Evolutionary conservation across 2,329 filamentous ascomycete species (phyloP).

Genomic region (Plenodomus lindquistii): DNA sequence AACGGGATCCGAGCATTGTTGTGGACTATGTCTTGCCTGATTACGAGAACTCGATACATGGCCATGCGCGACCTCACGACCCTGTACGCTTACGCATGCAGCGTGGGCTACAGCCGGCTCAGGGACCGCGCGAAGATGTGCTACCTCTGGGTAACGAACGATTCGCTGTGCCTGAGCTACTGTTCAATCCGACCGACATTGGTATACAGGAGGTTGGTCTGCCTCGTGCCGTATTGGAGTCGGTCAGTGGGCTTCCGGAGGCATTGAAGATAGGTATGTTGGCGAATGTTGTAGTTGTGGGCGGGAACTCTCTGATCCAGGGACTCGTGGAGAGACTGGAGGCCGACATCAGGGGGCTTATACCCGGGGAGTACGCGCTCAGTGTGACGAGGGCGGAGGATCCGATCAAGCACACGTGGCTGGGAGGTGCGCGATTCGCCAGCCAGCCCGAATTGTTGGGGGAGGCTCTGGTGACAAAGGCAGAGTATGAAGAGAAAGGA

Average conservation of each 20-base stretch:
- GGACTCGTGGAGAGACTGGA: constrained; percentile 81
- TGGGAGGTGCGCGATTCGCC: constrained; percentile 79
- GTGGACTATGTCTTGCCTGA: constrained; percentile 94
- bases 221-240: constrained; percentile 80
- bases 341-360: constrained; percentile 67
- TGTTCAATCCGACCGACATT: constrained; percentile 86
- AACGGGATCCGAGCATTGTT: constrained; percentile 62
- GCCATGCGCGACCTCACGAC: constrained; percentile 78
- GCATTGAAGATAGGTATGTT: constrained; percentile 82
- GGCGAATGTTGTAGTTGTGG: constrained; percentile 86
- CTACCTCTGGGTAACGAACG: constrained; percentile 89
- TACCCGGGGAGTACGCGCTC: constrained; percentile 37
- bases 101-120: constrained; percentile 53
- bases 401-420: constrained; percentile 81
- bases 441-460: constrained; percentile 66
- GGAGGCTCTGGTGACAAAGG: constrained; percentile 74
- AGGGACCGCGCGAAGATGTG: constrained; percentile 69
- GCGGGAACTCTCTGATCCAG: constrained; percentile 78
- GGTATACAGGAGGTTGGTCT: constrained; percentile 83
- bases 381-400: constrained; percentile 63
- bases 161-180: constrained; percentile 84
- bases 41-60: constrained; percentile 65
- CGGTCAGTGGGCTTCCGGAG: constrained; percentile 73
- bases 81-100: constrained; percentile 61
- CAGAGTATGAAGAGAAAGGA: constrained; percentile 89